Base-by-base conservation (phyloP, 768 basidiomycete genomes). In the Asterophora parasitica region DNA sequence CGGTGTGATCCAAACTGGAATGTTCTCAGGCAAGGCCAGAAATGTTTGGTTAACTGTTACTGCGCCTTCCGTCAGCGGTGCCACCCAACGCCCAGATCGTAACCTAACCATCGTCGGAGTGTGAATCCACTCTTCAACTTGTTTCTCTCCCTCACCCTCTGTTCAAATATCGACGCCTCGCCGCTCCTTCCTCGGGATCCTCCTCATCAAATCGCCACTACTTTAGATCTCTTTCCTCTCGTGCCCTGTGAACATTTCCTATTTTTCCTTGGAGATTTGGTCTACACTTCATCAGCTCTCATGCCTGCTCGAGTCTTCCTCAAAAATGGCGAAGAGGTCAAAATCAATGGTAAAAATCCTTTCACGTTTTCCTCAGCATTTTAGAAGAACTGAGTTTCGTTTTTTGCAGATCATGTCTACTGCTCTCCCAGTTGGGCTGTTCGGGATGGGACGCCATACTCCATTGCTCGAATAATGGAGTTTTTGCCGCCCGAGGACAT, bases 391-490 rank as follows among this genome's bases (percentile, higher is more conserved):
- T 47, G 1, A 13, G 61, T 66, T 27, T 61, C 55, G 53, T 58
- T 68, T 75, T 69, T 77, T 66, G 62, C 58, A 96, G 95, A 97
- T 68, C 93, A 97, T 71, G 94, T 97, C 58, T 98, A 96, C 64
- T 92, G 92, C 69, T 92, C 94, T 27, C 88, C 92, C 26, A 87
- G 83, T 52, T 97, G 92, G 92, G 79, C 84, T 48, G 77, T 88
- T 51, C 82, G 94, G 52, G 93, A 96, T 63, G 91, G 92, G 59
- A 92, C 92, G 51, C 94, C 96, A 49, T 98, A 96, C 68, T 88
- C 89, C 35, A 82, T 99, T 50, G 94, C 89, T 41, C 84, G 95
- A 58, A 91, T 99, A 70, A 95, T 99, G 86, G 91, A 94, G 68
- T 93, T 97, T 60, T 74, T 97, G 13, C 86, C 88, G 28, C 84